Percentiles rank a stretch among this genome's conserved stretches.
phyloP scores from a whole-genome alignment of 2,329 filamentous ascomycete species.

The Plectosphaerella plurivora region DNA sequence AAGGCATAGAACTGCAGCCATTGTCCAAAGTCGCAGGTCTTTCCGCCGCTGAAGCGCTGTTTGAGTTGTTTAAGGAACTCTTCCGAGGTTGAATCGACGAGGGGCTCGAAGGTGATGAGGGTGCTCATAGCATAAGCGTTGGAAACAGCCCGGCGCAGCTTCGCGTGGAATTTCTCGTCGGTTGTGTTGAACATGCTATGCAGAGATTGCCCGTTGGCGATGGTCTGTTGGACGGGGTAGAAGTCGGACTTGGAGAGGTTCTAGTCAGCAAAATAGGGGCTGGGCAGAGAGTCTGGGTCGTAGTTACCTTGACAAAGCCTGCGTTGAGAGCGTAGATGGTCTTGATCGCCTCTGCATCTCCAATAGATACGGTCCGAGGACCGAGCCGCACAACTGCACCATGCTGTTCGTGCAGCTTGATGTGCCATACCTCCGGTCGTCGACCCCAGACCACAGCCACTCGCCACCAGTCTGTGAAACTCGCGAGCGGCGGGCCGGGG shows the following conservation, averaged over 20 bases:
- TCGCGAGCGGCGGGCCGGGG: constrained; percentile 67
- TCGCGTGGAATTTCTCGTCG: constrained; percentile 33
- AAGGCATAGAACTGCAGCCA: constrained; percentile 35
- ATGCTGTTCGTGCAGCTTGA: constrained; percentile 63
- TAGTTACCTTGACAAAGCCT: constrained; percentile 66
- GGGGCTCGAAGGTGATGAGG: constrained; percentile 30
- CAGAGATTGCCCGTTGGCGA: constrained; percentile 19
- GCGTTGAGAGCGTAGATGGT: constrained; percentile 79
- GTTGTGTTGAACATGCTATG: constrained; percentile 29
- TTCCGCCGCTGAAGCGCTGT: background rate
- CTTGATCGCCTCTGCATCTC: constrained; percentile 68
- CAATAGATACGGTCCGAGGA: constrained; percentile 69
- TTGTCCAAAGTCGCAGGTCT: constrained; percentile 19
- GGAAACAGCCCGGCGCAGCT: constrained; percentile 31
- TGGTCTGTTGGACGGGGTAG: constrained; percentile 21
- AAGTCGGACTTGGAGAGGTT: constrained; percentile 15
- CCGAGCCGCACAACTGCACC: constrained; percentile 72
- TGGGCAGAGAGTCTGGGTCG: background rate
- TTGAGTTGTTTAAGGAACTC: constrained; percentile 12
- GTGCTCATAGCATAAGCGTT: constrained; percentile 34
- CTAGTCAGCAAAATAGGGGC: background rate
- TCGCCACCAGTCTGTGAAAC: constrained; percentile 64
- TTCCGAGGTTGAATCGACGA: constrained; percentile 24
- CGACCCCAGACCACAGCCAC: constrained; percentile 63
- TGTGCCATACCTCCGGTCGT: constrained; percentile 63